Base-by-base conservation (phyloP, 176 grass and related monocot genomes). In the Elaeis guineensis region DNA sequence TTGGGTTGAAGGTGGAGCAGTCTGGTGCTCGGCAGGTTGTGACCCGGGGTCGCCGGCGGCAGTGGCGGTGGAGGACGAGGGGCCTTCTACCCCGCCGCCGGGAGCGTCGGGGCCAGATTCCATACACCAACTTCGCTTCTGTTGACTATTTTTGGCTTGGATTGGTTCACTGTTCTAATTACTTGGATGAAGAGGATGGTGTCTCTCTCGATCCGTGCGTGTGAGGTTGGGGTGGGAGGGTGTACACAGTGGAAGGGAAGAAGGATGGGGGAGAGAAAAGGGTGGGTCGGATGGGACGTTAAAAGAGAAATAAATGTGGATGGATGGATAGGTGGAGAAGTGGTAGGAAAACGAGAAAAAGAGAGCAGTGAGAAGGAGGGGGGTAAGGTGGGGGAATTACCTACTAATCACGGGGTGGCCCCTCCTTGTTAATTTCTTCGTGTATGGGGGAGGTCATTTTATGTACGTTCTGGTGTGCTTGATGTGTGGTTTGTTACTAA, bases 21-120 rank as follows among this genome's bases (percentile, higher is more conserved):
- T 12, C 35, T 44, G 35, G 0, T 44, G 35, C 35, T 44, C 35
- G 9, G 35, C 35, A 44, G 35, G 8, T 44, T 44, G 35, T 44
- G 35, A 12, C 12, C 25, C 18, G 64, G 7, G 1, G 50, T 23
- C 3, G n/a, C 49, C 25, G 51, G 57, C 14, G 44, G 51, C 48
- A 63, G 61, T 61, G 61, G 54, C 63, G 5, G 52, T 22, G 19
- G 16, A 21, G 12, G 35, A 32, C 6, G 54, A 29, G 25, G 54
- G 51, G 35, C 35, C 35, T 44, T 44, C 35, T 44, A 11, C 35
- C 35, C 35, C 35, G 8, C 1, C 35, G 50, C 68, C 52, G 6
- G 75, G 64, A 21, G 83, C 64, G 25, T 77, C 80, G 5, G 80
- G 21, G 50, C 57, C 49, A 17, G 79, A 79, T 25, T 95, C 82